phyloP scores from a whole-genome alignment of 1,284 basidiomycete genomes.

The Sphaerobolus stellatus region DNA sequence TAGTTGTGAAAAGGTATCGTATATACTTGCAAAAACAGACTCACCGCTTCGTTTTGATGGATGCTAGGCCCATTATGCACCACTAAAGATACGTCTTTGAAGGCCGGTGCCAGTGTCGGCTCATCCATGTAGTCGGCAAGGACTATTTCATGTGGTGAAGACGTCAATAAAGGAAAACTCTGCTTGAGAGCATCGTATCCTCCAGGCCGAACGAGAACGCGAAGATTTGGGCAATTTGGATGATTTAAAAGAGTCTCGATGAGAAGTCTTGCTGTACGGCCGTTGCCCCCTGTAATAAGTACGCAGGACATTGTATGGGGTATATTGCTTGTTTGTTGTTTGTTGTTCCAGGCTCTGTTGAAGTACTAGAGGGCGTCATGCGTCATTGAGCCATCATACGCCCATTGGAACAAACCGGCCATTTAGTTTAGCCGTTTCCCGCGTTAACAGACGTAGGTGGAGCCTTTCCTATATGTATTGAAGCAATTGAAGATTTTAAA shows the following conservation, averaged over 20 bases:
- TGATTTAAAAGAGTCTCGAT: conserved; percentile 26
- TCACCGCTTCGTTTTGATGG: conserved; percentile 25
- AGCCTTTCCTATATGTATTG: not conserved
- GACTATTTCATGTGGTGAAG: conserved; percentile 19
- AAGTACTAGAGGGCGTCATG: no score
- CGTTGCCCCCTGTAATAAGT: conserved; percentile 32
- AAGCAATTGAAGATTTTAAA: no score
- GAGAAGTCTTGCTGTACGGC: conserved; percentile 31
- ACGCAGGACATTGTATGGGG: conserved; percentile 11
- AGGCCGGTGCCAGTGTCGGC: conserved; percentile 25
- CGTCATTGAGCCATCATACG: no score
- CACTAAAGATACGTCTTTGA: conserved; percentile 27
- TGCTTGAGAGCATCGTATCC: conserved; percentile 17
- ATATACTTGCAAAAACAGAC: not conserved
- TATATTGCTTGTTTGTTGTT: no score
- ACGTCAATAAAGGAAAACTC: conserved; percentile 1
- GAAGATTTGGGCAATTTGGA: conserved; percentile 18
- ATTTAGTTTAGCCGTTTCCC: no score
- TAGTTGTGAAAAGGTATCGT: not conserved
- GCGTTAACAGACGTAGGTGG: not conserved
- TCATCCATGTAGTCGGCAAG: conserved; percentile 32
- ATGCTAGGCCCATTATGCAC: conserved; percentile 34
- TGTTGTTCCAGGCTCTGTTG: no score
- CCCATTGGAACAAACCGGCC: no score
- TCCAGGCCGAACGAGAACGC: conserved; percentile 16